These are phyloP conservation scores for Chalciporus sphaerocephalus DNA, from an alignment of 768 basidiomycete species.

Conservation along the genomic window DNA sequence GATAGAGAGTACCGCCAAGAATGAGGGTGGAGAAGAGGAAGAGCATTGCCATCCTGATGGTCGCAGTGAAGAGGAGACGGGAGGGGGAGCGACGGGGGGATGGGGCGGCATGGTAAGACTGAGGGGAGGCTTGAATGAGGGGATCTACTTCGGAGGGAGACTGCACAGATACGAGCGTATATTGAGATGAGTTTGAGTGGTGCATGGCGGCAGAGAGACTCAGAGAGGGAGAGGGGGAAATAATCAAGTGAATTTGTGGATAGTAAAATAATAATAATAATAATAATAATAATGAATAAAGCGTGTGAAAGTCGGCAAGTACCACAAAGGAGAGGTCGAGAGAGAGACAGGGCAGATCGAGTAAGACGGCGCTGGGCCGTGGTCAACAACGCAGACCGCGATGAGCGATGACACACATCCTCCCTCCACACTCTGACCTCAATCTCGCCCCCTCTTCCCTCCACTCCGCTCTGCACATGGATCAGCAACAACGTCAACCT, in stretches of 20 bases:
- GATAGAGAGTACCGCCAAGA: slow-evolving; percentile 74
- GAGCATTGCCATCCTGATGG: slow-evolving; percentile 76
- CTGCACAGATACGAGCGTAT: slow-evolving; percentile 62
- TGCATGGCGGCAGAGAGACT: slow-evolving; percentile 6
- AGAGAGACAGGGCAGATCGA: background rate
- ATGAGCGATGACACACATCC: slow-evolving; percentile 44
- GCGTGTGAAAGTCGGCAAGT: slow-evolving; percentile 20
- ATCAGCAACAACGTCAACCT: slow-evolving; percentile 47
- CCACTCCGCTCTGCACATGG: slow-evolving; percentile 66
- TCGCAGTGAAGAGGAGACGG: slow-evolving; percentile 71
- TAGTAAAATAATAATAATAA: slow-evolving; percentile 3
- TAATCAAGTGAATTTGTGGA: slow-evolving; percentile 1
- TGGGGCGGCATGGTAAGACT: slow-evolving; percentile 49
- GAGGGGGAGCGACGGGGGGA: slow-evolving; percentile 39
- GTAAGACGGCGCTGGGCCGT: slow-evolving; percentile 17
- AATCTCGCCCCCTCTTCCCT: slow-evolving; percentile 45
- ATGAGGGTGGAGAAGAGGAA: slow-evolving; percentile 66
- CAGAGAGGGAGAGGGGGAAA: background rate
- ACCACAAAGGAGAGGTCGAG: slow-evolving; percentile 26
- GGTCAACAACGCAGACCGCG: slow-evolving; percentile 15
- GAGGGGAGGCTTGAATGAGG: slow-evolving; percentile 30
- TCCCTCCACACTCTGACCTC: slow-evolving; percentile 44
- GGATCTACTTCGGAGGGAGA: slow-evolving; percentile 27
- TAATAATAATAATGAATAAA: slow-evolving; percentile 4
- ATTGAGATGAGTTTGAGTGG: slow-evolving; percentile 43